Evolutionary conservation across 2,329 filamentous ascomycete genomes (phyloP), one percentile per base, ranked within the genome.

Genomic region (Blastomyces gilchristii): DNA sequence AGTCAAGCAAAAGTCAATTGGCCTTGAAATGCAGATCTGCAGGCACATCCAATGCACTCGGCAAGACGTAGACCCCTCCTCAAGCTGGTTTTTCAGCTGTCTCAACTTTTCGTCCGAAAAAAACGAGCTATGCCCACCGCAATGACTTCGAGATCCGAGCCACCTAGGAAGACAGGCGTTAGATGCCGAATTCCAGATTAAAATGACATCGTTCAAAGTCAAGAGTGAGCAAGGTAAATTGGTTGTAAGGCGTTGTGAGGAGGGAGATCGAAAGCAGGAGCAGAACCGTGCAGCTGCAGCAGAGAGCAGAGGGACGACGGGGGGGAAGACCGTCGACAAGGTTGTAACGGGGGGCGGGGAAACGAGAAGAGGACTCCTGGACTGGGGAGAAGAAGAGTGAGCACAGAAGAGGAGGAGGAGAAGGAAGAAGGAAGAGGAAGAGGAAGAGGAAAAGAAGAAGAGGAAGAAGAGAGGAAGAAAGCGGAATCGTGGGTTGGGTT

Each of bases 271-370:
- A 16, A 28, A 25, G 18, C 41, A 45, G 43, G 53, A 37, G 50
- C 52, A 63, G 58, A 47, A 47, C 39, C 56, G 49, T 63, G 62
- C 58, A 58, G 37, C 43, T 56, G 34, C 16, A n/a, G 63, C 54
- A 60, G 39, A 49, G 41, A n/a, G 63, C 54, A 60, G 39, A 49
- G 47, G 52, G 49, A 61, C 63, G 67, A 66, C 62, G 63, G 65
- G 67, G 68, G 65, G 68, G 67, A 64, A 66, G 65, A 67, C 66
- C 60, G 65, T 68, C 68, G 68, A 65, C 63, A 65, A 65, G 43
- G 59, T 47, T 62, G 62, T 64, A 47, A 47, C 41, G 16, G 43
- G 52, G 60, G 58, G 61, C 60, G 53, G 43, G 56, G 62, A 54
- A 63, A 63, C 66, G 59, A 47, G 61, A 64, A 60, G 63, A 65